Evolutionary conservation across 768 basidiomycete genomes (phyloP).

Genomic region (Serendipita indica): DNA sequence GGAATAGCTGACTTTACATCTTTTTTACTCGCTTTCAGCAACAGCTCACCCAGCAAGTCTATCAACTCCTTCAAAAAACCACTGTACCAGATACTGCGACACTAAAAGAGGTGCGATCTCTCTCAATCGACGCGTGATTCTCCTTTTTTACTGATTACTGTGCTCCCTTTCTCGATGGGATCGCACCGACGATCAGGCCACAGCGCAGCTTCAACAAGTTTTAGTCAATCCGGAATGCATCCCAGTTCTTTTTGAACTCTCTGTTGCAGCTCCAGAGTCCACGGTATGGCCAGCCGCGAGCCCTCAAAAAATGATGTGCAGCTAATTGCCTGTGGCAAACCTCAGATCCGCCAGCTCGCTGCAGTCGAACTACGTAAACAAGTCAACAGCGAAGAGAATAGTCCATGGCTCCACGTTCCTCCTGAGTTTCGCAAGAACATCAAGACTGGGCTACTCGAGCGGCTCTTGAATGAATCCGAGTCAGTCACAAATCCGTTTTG

Average conservation of each 20-base stretch:
- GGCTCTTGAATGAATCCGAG: conserved; percentile 67
- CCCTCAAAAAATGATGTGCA: not conserved
- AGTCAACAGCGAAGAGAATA: conserved; percentile 60
- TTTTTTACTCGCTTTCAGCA: too few relatives aligned
- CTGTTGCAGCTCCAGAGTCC: conserved; percentile 70
- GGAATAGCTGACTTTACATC: too few relatives aligned
- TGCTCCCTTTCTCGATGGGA: conserved; percentile 11
- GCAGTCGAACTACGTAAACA: conserved; percentile 96
- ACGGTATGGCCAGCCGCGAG: conserved; percentile 40
- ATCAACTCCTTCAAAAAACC: conserved; percentile 72
- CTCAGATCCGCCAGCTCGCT: conserved; percentile 86
- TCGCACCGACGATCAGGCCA: conserved; percentile 45
- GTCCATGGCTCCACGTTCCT: conserved; percentile 62
- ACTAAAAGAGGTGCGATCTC: conserved; percentile 65
- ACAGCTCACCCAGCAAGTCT: conserved; percentile 59
- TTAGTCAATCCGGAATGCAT: conserved; percentile 81
- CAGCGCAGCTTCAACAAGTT: conserved; percentile 75
- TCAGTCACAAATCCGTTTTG: conserved; percentile 20
- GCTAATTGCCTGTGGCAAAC: not conserved
- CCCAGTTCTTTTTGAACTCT: conserved; percentile 73
- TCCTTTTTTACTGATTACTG: conserved; percentile 12
- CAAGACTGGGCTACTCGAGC: conserved; percentile 66
- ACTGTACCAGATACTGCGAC: conserved; percentile 76
- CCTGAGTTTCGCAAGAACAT: conserved; percentile 62
- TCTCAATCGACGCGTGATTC: conserved; percentile 17